A percentile compares a stretch with the other conserved stretches of the same genome.
Evolutionary conservation across 2,329 filamentous ascomycete species (phyloP).

Genomic region (Pseudogymnoascus sp.): DNA sequence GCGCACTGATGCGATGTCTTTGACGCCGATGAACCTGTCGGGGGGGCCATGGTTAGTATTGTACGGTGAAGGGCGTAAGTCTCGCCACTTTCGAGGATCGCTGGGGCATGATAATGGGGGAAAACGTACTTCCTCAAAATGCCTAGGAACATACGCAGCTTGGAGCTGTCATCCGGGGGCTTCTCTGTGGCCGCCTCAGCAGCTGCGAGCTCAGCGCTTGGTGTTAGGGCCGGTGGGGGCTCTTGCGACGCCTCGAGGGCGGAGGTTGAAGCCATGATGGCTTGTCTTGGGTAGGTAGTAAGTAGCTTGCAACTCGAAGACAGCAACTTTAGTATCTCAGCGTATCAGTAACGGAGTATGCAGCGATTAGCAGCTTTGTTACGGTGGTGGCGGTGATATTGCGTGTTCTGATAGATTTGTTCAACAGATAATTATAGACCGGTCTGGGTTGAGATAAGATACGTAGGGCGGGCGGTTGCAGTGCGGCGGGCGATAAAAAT

Average conservation of each 20-base stretch:
- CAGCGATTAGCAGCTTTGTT: neutral
- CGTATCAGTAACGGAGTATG: neutral
- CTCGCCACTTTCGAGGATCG: neutral
- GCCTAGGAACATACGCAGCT: constrained; percentile 78
- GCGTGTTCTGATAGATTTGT: constrained; percentile 3
- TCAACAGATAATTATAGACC: neutral
- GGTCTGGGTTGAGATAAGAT: constrained; percentile 4
- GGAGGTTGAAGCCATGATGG: constrained; percentile 1
- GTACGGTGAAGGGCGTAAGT: neutral
- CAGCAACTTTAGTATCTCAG: neutral
- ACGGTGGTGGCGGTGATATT: neutral
- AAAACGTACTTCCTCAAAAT: constrained; percentile 74
- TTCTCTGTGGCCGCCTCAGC: constrained; percentile 36
- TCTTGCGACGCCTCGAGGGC: neutral
- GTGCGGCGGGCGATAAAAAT: neutral
- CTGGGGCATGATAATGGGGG: neutral
- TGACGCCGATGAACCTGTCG: constrained; percentile 85
- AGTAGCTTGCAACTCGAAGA: neutral
- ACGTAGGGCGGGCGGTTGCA: neutral
- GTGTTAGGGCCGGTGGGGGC: neutral
- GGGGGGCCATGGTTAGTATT: neutral
- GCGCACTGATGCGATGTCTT: constrained; percentile 89
- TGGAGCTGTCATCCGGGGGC: constrained; percentile 69
- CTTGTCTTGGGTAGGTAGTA: neutral
- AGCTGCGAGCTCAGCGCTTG: neutral